Evolutionary conservation across 2,329 filamentous ascomycete species (phyloP), one percentile per base, ranked within the genome.

Genomic region (Pestalotiopsis fici): DNA sequence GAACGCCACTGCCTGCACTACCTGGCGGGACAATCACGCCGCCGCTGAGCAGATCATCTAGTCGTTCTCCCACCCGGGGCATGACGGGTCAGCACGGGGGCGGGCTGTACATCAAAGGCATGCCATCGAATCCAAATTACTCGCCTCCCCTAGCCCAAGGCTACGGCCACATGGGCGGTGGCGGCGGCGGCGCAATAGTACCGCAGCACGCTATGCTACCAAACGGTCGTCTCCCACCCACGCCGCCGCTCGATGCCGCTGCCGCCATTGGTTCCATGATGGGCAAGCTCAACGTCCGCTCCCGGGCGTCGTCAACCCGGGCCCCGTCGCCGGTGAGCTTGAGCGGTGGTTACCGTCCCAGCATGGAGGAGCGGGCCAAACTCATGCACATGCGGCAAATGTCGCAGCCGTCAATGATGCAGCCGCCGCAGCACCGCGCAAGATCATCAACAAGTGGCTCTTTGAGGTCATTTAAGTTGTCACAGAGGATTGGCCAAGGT

Each of bases 31-130:
- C 66, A 2, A 72, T 74, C 3, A 80, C 78, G 13, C 79, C 79
- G 25, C 78, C 79, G 3, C 77, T 76, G 1, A 80, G 77, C 60
- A 71, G 76, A 12, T 76, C 71, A 2, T 77, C 76, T 2, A 79
- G 76, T 66, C 71, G 73, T 3, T 76, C 76, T 5, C 74, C 75
- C 7, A 71, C 71, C 12, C 67, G 69, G 1, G 57, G 57, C 27
- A 64, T 65, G 55, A 60, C 27, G 27, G 27, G 2, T 1, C 43
- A 55, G 27, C 43, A 50, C 43, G 57, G 15, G 27, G 47, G 61
- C 28, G 61, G 61, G 7, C 61, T 65, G 25, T 31, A 43, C 23
- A 59, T 65, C 35, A 65, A 50, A 39, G 27, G 66, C 18, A 66
- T 65, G 35, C 61, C 69, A 1, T 62, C 69, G 0, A 43, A 50